Base-by-base conservation (phyloP, 2,329 filamentous ascomycete species). In the Hortaea werneckii region DNA sequence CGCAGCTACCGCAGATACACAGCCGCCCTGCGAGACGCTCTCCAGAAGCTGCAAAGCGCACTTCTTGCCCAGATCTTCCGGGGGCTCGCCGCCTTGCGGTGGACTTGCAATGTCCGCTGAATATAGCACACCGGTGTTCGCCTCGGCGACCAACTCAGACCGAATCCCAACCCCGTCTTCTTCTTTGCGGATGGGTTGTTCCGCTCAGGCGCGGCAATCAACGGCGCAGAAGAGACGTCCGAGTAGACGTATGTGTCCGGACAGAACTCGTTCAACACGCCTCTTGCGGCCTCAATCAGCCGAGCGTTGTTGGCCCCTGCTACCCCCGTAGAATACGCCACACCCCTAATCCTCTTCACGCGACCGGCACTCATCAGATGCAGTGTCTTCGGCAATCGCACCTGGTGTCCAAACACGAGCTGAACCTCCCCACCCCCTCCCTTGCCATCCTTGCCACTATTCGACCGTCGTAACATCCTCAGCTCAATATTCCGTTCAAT, bases 391-490 rank as follows among this genome's bases (percentile, higher is more conserved):
- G 92, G 92, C 43, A 96, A 72, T 34, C 90, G 80, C 9, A 98
- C 84, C 68, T 98, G 92, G 64, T 90, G 89, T 13, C 86, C 88
- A 62, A 96, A 96, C 6, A 89, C 77, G 48, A 98, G 71, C 67
- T 95, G 89, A n/a, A 98, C 90, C 45, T 94, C 78, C 37, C 92
- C 92, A 37, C 87, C 88, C 35, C 90, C 92, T 28, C 87, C 87
- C 49, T 77, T 77, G 2, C 87, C 89, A 40, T 79, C 78, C 0
- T 78, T 74, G 0, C 86, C 86, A 0, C 84, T 77, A 62, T 88
- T 92, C 10, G 86, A 90, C 49, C 92, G 74, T 58, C 74, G 81
- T 50, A 95, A 69, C 5, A 96, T 82, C 29, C 88, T 74, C 40
- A 98, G 69, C 67, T 96, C 92, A 56, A 98, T 84, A 50, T 80